Percentiles rank a stretch among this genome's conserved stretches.
Evolutionary conservation across 1,284 basidiomycete species (phyloP).

Genomic region (Trametes sp.): DNA sequence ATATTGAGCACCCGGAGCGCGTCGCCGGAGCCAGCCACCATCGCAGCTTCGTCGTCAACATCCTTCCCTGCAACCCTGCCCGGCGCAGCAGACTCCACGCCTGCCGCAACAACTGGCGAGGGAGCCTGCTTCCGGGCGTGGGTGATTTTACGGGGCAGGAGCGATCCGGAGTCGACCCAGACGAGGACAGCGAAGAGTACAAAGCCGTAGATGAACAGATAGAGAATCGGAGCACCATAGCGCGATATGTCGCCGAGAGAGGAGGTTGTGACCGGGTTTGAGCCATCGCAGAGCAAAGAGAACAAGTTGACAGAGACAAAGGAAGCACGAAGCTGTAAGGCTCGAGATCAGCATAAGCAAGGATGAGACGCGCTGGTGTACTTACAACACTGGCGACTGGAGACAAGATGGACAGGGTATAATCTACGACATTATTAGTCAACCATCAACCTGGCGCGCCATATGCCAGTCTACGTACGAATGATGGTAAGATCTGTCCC

Average conservation of each 20-base stretch:
- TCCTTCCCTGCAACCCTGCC: slow-evolving; percentile 44
- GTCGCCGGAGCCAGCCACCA: slow-evolving; percentile 58
- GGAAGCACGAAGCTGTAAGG: slow-evolving; percentile 60
- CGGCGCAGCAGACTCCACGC: background rate
- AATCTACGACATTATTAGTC: slow-evolving; percentile 54
- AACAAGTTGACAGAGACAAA: slow-evolving; percentile 82
- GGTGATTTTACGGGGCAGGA: slow-evolving; percentile 44
- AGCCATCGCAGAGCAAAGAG: slow-evolving; percentile 74
- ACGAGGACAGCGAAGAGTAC: slow-evolving; percentile 65
- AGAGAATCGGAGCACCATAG: slow-evolving; percentile 80
- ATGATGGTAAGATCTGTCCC: slow-evolving; percentile 63
- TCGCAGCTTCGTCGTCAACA: slow-evolving; percentile 60
- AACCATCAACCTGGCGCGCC: too few relatives aligned
- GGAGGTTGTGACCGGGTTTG: slow-evolving; percentile 53
- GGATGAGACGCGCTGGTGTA: slow-evolving; percentile 28
- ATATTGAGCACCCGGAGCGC: slow-evolving; percentile 70
- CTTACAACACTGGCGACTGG: slow-evolving; percentile 76
- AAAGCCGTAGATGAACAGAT: slow-evolving; percentile 66
- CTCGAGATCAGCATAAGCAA: background rate
- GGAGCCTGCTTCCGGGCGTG: slow-evolving; percentile 18
- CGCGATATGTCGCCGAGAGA: slow-evolving; percentile 62
- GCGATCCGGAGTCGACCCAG: slow-evolving; percentile 66
- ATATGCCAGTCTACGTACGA: too few relatives aligned
- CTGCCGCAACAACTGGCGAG: background rate
- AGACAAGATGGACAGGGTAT: slow-evolving; percentile 69